These are phyloP conservation scores for Jamesozyma jinghongensis DNA, from an alignment of 805 yeast species.

Conservation along the genomic window DNA sequence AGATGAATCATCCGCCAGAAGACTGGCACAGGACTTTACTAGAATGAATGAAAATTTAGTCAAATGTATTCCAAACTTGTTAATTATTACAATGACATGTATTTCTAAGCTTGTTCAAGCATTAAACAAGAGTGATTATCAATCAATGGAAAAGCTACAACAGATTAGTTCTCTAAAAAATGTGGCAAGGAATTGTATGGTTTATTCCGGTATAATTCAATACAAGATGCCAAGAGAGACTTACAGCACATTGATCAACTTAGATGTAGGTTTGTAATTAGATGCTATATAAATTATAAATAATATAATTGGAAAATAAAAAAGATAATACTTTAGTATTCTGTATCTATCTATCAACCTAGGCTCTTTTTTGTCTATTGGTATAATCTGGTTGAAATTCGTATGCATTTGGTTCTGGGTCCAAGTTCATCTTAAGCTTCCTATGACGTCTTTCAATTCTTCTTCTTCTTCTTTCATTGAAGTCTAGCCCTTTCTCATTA, in stretches of 20 bases:
- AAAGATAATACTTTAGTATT: no score
- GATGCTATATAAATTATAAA: background rate
- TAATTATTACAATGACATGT: slow-evolving; percentile 75
- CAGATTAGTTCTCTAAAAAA: slow-evolving; percentile 47
- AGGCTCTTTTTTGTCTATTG: slow-evolving; percentile 9
- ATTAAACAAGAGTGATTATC: slow-evolving; percentile 33
- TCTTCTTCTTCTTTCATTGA: slow-evolving; percentile 28
- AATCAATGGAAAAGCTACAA: slow-evolving; percentile 40
- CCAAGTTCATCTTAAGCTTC: slow-evolving; percentile 19
- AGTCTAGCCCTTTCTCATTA: slow-evolving; percentile 27
- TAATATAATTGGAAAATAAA: background rate
- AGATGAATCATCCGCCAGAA: slow-evolving; percentile 51
- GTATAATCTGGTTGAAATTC: slow-evolving; percentile 71
- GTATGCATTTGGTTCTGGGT: slow-evolving; percentile 68
- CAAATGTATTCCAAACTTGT: slow-evolving; percentile 68
- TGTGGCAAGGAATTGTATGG: slow-evolving; percentile 80
- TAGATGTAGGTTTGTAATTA: slow-evolving; percentile 39
- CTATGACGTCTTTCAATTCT: slow-evolving; percentile 30
- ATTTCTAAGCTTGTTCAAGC: slow-evolving; percentile 49
- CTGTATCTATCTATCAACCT: background rate
- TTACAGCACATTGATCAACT: slow-evolving; percentile 55
- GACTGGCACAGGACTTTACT: slow-evolving; percentile 58
- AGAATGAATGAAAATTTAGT: slow-evolving; percentile 60
- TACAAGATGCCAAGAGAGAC: slow-evolving; percentile 84
- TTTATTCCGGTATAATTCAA: slow-evolving; percentile 91